Conservation (phyloP, 2,329 filamentous ascomycete species). For the Botrytis hyacinthi region DNA sequence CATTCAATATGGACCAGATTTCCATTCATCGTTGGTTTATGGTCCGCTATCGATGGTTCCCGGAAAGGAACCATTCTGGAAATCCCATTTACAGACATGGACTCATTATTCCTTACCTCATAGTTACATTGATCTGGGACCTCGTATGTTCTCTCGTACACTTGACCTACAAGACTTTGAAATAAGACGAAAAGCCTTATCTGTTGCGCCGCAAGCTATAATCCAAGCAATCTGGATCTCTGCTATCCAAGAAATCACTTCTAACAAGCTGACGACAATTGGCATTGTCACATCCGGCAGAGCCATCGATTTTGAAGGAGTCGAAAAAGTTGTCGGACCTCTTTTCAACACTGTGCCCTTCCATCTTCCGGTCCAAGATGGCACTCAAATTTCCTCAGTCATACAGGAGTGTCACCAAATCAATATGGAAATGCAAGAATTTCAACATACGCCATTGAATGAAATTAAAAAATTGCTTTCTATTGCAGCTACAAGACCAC, state of each 20-base stretch:
- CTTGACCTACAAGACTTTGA: slow-evolving; percentile 50
- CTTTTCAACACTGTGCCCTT: slow-evolving; percentile 89
- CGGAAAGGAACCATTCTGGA: slow-evolving; percentile 67
- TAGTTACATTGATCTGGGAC: background rate
- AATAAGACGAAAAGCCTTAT: slow-evolving; percentile 53
- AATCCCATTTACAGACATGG: slow-evolving; percentile 33
- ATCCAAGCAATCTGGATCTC: slow-evolving; percentile 73
- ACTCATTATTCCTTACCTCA: slow-evolving; percentile 22
- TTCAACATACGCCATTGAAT: slow-evolving; percentile 75
- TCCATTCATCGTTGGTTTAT: slow-evolving; percentile 64
- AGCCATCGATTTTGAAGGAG: slow-evolving; percentile 62
- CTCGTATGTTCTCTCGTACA: slow-evolving; percentile 33
- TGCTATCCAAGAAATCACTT: slow-evolving; percentile 54
- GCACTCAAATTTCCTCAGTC: slow-evolving; percentile 58
- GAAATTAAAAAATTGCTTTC: slow-evolving; percentile 78
- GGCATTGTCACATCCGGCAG: slow-evolving; percentile 80
- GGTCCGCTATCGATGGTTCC: slow-evolving; percentile 60
- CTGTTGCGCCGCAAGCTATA: slow-evolving; percentile 76
- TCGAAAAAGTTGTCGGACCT: slow-evolving; percentile 71
- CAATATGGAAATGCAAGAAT: slow-evolving; percentile 65
- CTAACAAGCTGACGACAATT: slow-evolving; percentile 47
- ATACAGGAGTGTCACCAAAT: slow-evolving; percentile 67
- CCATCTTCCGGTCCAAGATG: slow-evolving; percentile 46
- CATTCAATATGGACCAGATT: slow-evolving; percentile 49
- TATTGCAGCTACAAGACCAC: slow-evolving; percentile 46